Base-by-base conservation (phyloP, 345 rosid species). In the Gossypium thurberi region DNA sequence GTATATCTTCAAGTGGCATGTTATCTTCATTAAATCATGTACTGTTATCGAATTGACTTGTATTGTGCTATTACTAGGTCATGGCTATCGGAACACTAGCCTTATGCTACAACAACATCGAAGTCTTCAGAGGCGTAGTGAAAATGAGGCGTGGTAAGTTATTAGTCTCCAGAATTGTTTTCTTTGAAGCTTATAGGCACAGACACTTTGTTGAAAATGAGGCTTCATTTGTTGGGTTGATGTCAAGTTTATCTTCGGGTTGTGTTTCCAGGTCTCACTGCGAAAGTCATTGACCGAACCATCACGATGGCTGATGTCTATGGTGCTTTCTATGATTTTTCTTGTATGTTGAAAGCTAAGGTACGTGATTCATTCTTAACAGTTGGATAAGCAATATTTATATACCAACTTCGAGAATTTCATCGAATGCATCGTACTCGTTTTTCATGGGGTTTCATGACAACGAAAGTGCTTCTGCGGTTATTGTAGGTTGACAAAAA, bases 51-150 rank as follows among this genome's bases (percentile, higher is more conserved):
- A 47, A 12, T 21, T 42, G 42, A 25, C 46, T 37, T 43, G 11
- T 13, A 6, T 68, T 21, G 18, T 75, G 67, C 60, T 17, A 15
- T 79, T 82, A 73, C 73, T 78, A 95, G 99, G 81, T 91, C 81
- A 93, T 93, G 98, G 97, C 96, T 52, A 91, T 92, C 77, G 99
- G 98, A 81, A 95, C 99, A 40, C 83, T 92, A 69, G 96, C 94
- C 67, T 69, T 92, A 73, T 92, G 99, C 89, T 88, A 90, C 83
- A 86, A 90, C 89, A 91, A 92, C 80, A 75, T 91, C 46, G 93
- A 92, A 86, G 89, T 95, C 84, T 95, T 95, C 82, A 84, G 92
- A 86, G 98, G 97, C 10, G 92, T 91, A 6, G 99, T 95, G 78
- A 92, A 95, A 78, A 78, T 95, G 91, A 92, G 99, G 83, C 94